Evolutionary conservation across 306 rosid genomes (phyloP).

Genomic region (Prunus campanulata): DNA sequence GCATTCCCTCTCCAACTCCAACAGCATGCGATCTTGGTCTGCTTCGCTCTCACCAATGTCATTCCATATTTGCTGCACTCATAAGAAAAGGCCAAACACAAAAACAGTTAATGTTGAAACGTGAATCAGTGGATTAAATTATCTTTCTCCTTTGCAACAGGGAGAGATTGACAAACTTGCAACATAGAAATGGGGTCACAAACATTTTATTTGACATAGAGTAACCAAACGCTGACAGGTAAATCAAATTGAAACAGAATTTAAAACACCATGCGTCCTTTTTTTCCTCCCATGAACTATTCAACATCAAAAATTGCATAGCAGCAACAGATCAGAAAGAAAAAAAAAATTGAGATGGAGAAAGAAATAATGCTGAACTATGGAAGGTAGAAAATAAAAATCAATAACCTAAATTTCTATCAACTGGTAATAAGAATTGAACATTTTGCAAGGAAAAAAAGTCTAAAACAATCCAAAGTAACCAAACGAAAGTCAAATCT

Average conservation of each 20-base stretch:
- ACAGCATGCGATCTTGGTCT: slow-evolving; percentile 76
- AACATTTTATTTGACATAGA: not conserved
- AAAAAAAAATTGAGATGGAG: not conserved
- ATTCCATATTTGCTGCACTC: slow-evolving; percentile 83
- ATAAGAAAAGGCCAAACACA: slow-evolving; percentile 9
- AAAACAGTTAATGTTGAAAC: slow-evolving; percentile 6
- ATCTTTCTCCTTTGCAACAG: not conserved
- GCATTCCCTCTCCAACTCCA: slow-evolving; percentile 92
- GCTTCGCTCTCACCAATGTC: slow-evolving; percentile 89
- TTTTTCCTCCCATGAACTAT: not conserved
- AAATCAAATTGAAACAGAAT: not conserved
- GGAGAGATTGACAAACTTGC: not conserved
- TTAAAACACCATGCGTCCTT: not conserved
- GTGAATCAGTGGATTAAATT: not conserved
- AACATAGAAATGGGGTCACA: not conserved
- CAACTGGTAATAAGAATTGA: not conserved
- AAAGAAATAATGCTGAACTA: not conserved
- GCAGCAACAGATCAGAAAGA: not conserved
- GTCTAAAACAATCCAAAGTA: not conserved
- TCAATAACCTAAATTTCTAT: not conserved
- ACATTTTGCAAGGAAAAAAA: not conserved
- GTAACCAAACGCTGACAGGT: not conserved
- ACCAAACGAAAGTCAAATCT: not conserved
- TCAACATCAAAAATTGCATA: not conserved
- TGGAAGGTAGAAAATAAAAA: not conserved